These are phyloP conservation scores for Pythium guiyangense DNA, from an alignment of 352 stramenopile genomes.

Conservation along the genomic window DNA sequence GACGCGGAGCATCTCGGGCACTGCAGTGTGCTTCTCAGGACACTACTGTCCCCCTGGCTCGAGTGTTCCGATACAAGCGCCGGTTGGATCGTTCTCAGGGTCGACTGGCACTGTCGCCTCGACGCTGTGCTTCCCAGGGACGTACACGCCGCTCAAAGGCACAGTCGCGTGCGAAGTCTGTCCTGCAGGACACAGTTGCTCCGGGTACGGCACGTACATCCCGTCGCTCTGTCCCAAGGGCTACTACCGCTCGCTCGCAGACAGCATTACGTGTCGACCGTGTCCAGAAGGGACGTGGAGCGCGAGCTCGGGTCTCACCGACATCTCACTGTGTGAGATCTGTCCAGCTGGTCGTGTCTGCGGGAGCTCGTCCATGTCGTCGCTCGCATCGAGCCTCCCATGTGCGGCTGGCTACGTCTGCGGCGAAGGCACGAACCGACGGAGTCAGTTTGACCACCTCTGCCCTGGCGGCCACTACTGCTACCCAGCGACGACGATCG, in stretches of 20 bases:
- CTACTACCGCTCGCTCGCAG: slow-evolving; percentile 92
- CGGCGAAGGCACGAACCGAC: slow-evolving; percentile 89
- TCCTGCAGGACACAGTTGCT: slow-evolving; percentile 91
- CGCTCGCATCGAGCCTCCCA: slow-evolving; percentile 72
- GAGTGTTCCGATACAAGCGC: slow-evolving; percentile 83
- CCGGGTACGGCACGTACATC: slow-evolving; percentile 95
- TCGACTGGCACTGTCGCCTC: slow-evolving; percentile 87
- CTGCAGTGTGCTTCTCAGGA: slow-evolving; percentile 88
- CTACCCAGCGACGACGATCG: slow-evolving; percentile 70
- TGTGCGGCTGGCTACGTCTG: slow-evolving; percentile 94
- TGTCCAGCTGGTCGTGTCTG: slow-evolving; percentile 94
- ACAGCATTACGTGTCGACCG: slow-evolving; percentile 93
- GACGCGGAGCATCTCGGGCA: slow-evolving; percentile 76
- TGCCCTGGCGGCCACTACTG: slow-evolving; percentile 93
- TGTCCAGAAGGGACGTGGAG: slow-evolving; percentile 96
- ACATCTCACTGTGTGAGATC: slow-evolving; percentile 95
- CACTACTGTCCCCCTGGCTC: slow-evolving; percentile 95
- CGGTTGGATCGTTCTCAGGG: slow-evolving; percentile 90
- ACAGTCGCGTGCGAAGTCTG: slow-evolving; percentile 90
- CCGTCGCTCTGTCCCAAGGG: slow-evolving; percentile 92
- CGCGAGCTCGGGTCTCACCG: slow-evolving; percentile 84
- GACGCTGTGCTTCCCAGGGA: slow-evolving; percentile 96
- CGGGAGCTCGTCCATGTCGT: slow-evolving; percentile 84
- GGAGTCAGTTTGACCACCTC: slow-evolving; percentile 89
- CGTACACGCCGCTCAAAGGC: slow-evolving; percentile 91